Conservation (phyloP, 2,329 filamentous ascomycete genomes). For the Cadophora sp. region DNA sequence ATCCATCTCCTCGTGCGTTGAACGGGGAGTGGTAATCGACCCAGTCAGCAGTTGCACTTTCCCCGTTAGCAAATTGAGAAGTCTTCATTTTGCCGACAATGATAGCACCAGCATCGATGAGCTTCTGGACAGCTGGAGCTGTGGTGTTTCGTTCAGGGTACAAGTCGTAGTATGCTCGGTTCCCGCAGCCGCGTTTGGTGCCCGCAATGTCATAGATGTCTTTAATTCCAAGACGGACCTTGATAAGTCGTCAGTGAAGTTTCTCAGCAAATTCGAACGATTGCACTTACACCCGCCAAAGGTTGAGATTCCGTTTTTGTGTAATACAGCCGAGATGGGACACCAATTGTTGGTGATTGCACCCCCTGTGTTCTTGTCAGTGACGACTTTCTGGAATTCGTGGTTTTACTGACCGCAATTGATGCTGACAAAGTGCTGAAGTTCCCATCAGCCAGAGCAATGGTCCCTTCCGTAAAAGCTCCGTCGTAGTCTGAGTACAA, state of each 20-base stretch:
- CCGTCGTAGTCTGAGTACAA: no score
- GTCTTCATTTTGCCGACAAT: slow-evolving; percentile 61
- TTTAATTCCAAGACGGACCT: slow-evolving; percentile 63
- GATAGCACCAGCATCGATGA: slow-evolving; percentile 66
- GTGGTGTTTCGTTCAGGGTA: slow-evolving; percentile 55
- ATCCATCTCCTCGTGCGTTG: slow-evolving; percentile 55
- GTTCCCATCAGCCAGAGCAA: no score
- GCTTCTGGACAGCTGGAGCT: slow-evolving; percentile 56
- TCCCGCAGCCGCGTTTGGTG: slow-evolving; percentile 61
- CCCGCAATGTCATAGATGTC: slow-evolving; percentile 67
- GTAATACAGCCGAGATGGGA: background rate
- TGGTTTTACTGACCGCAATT: no score
- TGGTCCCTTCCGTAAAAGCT: no score
- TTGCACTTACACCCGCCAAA: no score
- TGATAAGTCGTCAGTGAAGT: background rate
- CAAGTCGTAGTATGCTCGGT: slow-evolving; percentile 62
- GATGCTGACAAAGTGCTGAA: no score
- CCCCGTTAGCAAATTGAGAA: slow-evolving; percentile 52
- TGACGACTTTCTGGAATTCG: no score
- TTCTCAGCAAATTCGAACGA: background rate
- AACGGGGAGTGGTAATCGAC: slow-evolving; percentile 49
- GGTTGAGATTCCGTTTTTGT: no score
- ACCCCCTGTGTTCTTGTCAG: no score
- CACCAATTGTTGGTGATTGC: no score
- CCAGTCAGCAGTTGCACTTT: slow-evolving; percentile 54